These are phyloP conservation scores for Phytopythium aichiense DNA, from an alignment of 352 stramenopile species.

Conservation along the genomic window DNA sequence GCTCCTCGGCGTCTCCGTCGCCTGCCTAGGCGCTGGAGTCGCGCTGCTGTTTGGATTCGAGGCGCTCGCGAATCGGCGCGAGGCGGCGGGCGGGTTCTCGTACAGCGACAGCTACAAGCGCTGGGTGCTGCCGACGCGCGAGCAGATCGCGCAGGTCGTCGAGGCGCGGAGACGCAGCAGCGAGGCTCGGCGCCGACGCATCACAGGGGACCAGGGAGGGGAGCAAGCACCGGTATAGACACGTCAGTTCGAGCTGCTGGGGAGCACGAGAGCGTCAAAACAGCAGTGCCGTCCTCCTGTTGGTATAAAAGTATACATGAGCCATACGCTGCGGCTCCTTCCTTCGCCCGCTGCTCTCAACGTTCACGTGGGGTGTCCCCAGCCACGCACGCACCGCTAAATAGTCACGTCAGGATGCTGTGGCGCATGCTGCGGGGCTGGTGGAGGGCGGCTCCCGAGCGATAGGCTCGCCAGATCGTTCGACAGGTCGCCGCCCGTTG, in stretches of 20 bases:
- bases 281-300: neutral
- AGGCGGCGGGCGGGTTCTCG: constrained; percentile 28
- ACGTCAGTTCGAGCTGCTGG: neutral
- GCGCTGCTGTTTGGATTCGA: constrained; percentile 42
- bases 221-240: neutral
- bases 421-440: neutral
- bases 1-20: constrained; percentile 35
- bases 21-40: constrained; percentile 34
- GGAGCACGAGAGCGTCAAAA: neutral
- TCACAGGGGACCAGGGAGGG: neutral
- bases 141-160: constrained; percentile 40
- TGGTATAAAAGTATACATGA: constrained; percentile 3
- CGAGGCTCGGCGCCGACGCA: constrained; percentile 7
- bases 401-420: constrained; percentile 36
- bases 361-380: neutral
- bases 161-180: constrained; percentile 8
- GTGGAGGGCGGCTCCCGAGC: constrained; percentile 20
- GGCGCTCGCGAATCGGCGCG: constrained; percentile 33
- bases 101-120: constrained; percentile 58
- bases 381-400: constrained; percentile 13
- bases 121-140: constrained; percentile 64
- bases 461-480: constrained; percentile 54
- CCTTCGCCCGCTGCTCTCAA: neutral
- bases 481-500: constrained; percentile 36
- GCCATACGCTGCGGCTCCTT: neutral